Base-by-base conservation (phyloP, 345 rosid genomes). In the Gossypium thurberi region DNA sequence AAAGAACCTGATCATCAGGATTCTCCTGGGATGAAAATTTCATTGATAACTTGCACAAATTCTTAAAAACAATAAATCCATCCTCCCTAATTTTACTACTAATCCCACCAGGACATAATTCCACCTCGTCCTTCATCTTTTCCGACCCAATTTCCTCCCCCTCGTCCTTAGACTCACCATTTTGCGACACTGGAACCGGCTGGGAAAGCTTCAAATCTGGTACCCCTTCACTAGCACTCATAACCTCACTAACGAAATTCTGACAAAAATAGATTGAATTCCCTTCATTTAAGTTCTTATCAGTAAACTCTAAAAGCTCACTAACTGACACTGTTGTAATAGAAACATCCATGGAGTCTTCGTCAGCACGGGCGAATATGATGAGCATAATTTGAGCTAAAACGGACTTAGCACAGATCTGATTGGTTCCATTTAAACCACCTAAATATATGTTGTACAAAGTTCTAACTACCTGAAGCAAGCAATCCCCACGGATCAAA, bases 361-460 rank as follows among this genome's bases (percentile, higher is more conserved):
- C 93, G 82, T 94, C 97, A 2, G 84, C 88, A 78, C 98, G 78
- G 55, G 90, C 65, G 80, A 92, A 94, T 74, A 92, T 87, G 77
- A 89, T 83, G 65, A 89, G 81, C 84, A 89, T 75, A 69, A 94
- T 89, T 84, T 92, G 98, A 15, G 97, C 98, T 59, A 94, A 84
- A 13, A 92, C 97, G 0, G 95, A 83, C 84, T 94, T 94, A 25
- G 98, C 97, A 74, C 97, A 94, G 91, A 92, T 94, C 91, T 94
- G 98, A 76, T 88, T 90, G 79, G 98, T 92, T 53, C 98, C 97
- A 40, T 70, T 94, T 47, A 81, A 75, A 40, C 98, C 98, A 33
- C 98, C 88, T 44, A 94, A 84, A 80, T 94, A 94, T 57, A 92
- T 89, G 77, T 94, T 92, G 75, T 90, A 94, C 74, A 98, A 94